Evolutionary conservation across 305 asterid species (phyloP), one percentile per base, ranked within the genome.

Genomic region (Fraxinus baroniana): DNA sequence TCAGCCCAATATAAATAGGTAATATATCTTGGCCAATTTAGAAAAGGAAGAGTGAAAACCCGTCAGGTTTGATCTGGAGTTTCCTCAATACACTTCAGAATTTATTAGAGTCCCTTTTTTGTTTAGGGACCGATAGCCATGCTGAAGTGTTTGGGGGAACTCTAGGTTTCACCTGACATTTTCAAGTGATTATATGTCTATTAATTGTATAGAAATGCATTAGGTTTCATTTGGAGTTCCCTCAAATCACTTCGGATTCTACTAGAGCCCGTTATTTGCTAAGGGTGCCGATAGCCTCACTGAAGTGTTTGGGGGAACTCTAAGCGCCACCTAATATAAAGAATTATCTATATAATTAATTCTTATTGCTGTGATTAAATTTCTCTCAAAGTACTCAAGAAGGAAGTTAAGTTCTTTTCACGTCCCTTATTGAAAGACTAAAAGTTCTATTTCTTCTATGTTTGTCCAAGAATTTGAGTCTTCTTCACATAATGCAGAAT

Each of bases 101-200:
- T 24, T 20, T 35, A 35, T 35, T 0, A 35, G 37, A 35, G 37
- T 35, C 72, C 72, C 17, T n/a, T 64, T 2, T 20, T 71, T 28
- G 3, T 28, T 18, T 5, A 18, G 9, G 68, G 68, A 44, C 55
- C n/a, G 4, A 44, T 3, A 35, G 83, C 84, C 87, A 91, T 87
- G 82, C 85, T 91, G 94, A 89, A 91, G 92, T 91, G 91, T 91
- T 88, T 91, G 68, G 83, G 80, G 78, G 84, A 82, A 82, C 81
- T 82, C 81, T 60, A 7, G 10, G 71, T 22, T 13, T 62, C 4
- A 22, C 71, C 36, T 82, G 88, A 82, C 89, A 78, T 77, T 37
- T 28, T 26, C 44, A 46, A 77, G 22, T 78, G 35, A 78, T 20
- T 24, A 1, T 33, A 4, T 5, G 5, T 15, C 20, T 3, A 41